These are phyloP conservation scores for Alternaria brassicicola DNA, from an alignment of 2,329 filamentous ascomycete genomes.

Conservation along the genomic window DNA sequence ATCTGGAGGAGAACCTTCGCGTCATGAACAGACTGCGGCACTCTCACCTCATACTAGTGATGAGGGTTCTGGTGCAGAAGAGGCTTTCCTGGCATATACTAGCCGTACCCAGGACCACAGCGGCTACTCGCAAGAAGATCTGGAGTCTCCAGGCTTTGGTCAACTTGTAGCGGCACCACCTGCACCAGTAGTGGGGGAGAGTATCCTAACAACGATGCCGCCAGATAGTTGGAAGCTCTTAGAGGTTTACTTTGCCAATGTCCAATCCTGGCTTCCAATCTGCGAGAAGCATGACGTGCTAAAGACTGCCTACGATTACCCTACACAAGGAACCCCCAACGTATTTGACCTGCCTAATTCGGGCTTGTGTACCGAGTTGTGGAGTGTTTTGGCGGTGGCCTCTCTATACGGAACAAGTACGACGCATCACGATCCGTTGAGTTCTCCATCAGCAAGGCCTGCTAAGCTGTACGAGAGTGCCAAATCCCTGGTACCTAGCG, in stretches of 20 bases:
- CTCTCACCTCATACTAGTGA: slow-evolving; percentile 34
- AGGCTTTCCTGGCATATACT: slow-evolving; percentile 2
- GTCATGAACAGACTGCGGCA: slow-evolving; percentile 24
- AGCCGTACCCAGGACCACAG: slow-evolving; percentile 6
- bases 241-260: slow-evolving; percentile 76
- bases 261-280: slow-evolving; percentile 77
- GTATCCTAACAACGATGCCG: slow-evolving; percentile 49
- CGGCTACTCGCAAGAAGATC: not conserved
- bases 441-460: slow-evolving; percentile 14
- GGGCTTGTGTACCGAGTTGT: slow-evolving; percentile 53
- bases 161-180: not conserved
- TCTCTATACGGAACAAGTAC: slow-evolving; percentile 37
- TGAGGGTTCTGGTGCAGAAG: slow-evolving; percentile 35
- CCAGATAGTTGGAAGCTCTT: slow-evolving; percentile 65
- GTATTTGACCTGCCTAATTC: slow-evolving; percentile 29
- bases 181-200: not conserved
- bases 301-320: slow-evolving; percentile 62
- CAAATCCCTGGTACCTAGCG: slow-evolving; percentile 39
- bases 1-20: slow-evolving; percentile 53
- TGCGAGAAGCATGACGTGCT: slow-evolving; percentile 69
- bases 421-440: slow-evolving; percentile 3
- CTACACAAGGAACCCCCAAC: slow-evolving; percentile 50
- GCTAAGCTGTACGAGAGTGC: slow-evolving; percentile 36
- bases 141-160: not conserved
- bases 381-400: slow-evolving; percentile 53